Base-by-base conservation (phyloP, 2,329 filamentous ascomycete genomes). In the Venturia aucupariae region DNA sequence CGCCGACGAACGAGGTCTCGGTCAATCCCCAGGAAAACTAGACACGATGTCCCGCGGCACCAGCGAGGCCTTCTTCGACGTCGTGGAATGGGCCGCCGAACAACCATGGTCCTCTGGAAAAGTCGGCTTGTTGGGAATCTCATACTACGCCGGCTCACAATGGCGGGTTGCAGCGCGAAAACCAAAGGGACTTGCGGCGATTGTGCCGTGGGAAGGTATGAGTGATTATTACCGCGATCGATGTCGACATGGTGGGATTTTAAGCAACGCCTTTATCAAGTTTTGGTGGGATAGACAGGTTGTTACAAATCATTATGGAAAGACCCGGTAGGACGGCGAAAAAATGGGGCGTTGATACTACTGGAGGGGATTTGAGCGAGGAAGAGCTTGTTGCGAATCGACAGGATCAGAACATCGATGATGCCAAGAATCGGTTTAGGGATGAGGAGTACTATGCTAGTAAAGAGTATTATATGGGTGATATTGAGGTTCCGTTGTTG, bases 401-500 rank as follows among this genome's bases (percentile, higher is more conserved):
- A 15, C 68, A 67, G 22, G 72, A 74, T 61, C 72, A 74, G 66
- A 71, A 67, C 4, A 68, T 75, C 6, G 80, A 82, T 67, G 81
- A 80, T 67, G 76, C 75, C 15, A 73, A 72, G 0, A 80, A 85
- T 70, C 74, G 73, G 11, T 90, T 84, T 74, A 81, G 84, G 0
- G 86, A 90, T 66, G 80, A 89, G 0, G 71, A 76, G 0, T 88
- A 88, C 73, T 88, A 88, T 66, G 80, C 84, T 0, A 84, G 80
- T 54, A 87, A 85, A 69, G 86, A 89, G 61, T 89, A 86, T 68
- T 76, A 83, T 59, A 77, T 88, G 71, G 80, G 76, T 19, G 85
- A 90, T 66, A 88, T 90, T 48, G 78, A 87, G 65, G 86, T 89
- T 0, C 87, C 87, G 0, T 69, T 90, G 0, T 79, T 90, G 0